Conservation (phyloP, 805 yeast species). For the Hemisphaericaspora nanyangensis region DNA sequence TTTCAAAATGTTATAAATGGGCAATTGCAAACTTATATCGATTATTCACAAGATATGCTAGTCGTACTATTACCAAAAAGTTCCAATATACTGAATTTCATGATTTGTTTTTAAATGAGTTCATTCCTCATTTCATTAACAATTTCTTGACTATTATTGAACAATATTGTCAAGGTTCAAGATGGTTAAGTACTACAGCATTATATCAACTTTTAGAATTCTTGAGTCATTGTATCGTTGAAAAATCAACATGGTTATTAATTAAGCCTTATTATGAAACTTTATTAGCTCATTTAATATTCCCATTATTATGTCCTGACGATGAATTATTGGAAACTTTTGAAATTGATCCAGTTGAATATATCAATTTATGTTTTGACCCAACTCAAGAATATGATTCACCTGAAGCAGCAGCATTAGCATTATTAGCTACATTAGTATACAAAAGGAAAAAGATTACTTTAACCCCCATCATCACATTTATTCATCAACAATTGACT, state of each 20-base stretch:
- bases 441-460: slow-evolving; percentile 61
- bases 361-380: slow-evolving; percentile 64
- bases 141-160: slow-evolving; percentile 65
- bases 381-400: slow-evolving; percentile 53
- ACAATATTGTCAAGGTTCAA: slow-evolving; percentile 59
- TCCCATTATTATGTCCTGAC: slow-evolving; percentile 70
- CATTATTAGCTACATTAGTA: slow-evolving; percentile 67
- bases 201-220: slow-evolving; percentile 55
- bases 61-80: slow-evolving; percentile 39
- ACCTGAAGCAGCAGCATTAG: slow-evolving; percentile 78
- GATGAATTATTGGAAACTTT: slow-evolving; percentile 67
- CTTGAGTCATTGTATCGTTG: slow-evolving; percentile 54
- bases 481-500: slow-evolving; percentile 44
- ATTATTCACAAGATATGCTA: slow-evolving; percentile 67
- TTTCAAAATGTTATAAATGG: slow-evolving; percentile 73
- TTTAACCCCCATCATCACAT: slow-evolving; percentile 56
- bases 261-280: slow-evolving; percentile 63
- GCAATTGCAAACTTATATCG: slow-evolving; percentile 73
- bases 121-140: slow-evolving; percentile 69
- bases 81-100: slow-evolving; percentile 62
- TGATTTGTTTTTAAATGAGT: slow-evolving; percentile 47
- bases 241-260: slow-evolving; percentile 57
- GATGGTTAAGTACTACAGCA: slow-evolving; percentile 69
- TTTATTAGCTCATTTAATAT: slow-evolving; percentile 66
- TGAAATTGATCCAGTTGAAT: slow-evolving; percentile 86